A percentile compares a stretch with the other conserved stretches of the same genome.
These are phyloP conservation scores for Candida ulmi DNA, from an alignment of 805 yeast species.

Conservation along the genomic window DNA sequence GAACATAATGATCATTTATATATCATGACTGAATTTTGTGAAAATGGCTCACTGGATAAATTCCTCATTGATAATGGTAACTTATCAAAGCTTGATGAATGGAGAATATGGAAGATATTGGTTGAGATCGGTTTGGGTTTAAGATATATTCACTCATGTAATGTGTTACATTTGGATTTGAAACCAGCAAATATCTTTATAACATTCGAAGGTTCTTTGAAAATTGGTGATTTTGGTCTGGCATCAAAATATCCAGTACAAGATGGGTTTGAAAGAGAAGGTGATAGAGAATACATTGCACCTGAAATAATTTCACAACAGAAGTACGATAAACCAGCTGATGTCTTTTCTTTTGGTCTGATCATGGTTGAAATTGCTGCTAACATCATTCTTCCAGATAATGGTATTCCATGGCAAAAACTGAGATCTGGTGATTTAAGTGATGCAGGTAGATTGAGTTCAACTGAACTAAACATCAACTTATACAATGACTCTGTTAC, in stretches of 20 bases:
- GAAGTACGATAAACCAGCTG: constrained; percentile 86
- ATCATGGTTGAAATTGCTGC: constrained; percentile 95
- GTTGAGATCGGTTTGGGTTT: constrained; percentile 79
- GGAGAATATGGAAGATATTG: constrained; percentile 96
- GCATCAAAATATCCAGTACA: constrained; percentile 77
- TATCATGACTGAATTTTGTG: constrained; percentile 93
- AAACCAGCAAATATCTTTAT: constrained; percentile 94
- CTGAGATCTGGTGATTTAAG: constrained; percentile 90
- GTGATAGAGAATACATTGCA: constrained; percentile 96
- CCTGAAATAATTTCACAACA: constrained; percentile 87
- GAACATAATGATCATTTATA: constrained; percentile 69
- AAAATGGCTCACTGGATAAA: constrained; percentile 82
- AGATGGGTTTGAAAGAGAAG: constrained; percentile 77
- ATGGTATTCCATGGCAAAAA: constrained; percentile 96
- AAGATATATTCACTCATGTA: constrained; percentile 70
- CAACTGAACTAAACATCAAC: constrained; percentile 50
- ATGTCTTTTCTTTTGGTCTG: constrained; percentile 88
- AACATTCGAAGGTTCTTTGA: constrained; percentile 89
- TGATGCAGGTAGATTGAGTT: constrained; percentile 85
- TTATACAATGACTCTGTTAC: constrained; percentile 19
- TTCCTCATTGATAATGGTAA: constrained; percentile 76
- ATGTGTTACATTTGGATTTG: constrained; percentile 79
- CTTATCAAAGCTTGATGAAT: constrained; percentile 80
- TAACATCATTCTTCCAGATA: constrained; percentile 89
- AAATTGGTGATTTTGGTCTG: constrained; percentile 96